A percentile compares a stretch with the other conserved stretches of the same genome.
Evolutionary conservation across 78 protist genomes (phyloP).

Genomic region (Speleostelium caveatum): DNA sequence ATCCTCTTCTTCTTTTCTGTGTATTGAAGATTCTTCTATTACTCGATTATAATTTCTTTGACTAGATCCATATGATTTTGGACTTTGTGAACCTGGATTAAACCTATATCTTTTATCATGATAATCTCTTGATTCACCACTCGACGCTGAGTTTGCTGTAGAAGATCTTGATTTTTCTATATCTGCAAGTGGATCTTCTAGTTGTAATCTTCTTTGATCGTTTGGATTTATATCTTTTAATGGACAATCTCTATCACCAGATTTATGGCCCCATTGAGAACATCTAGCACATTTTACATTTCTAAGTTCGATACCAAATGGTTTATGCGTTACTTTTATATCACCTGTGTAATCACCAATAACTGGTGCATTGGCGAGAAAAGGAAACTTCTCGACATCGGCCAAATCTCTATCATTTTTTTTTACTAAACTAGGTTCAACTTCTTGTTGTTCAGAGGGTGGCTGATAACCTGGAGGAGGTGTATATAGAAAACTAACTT

Average conservation of each 20-base stretch:
- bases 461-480: conserved; percentile 50
- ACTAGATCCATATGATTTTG: conserved; percentile 14
- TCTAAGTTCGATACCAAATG: conserved; percentile 67
- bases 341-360: conserved; percentile 24
- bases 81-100: conserved; percentile 14
- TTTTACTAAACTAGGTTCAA: background rate
- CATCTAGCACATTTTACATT: conserved; percentile 78
- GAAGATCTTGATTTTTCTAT: background rate
- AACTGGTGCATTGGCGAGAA: conserved; percentile 61
- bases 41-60: too few relatives aligned
- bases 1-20: background rate
- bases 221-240: conserved; percentile 18
- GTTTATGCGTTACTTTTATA: conserved; percentile 52
- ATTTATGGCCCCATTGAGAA: conserved; percentile 73
- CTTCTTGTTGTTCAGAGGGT: background rate
- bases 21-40: background rate
- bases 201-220: conserved; percentile 33
- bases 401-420: conserved; percentile 31
- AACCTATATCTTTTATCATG: conserved; percentile 7
- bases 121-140: background rate
- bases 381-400: conserved; percentile 62
- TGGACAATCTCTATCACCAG: conserved; percentile 81
- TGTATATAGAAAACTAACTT: conserved; percentile 62
- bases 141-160: background rate
- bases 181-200: conserved; percentile 36